A percentile compares a stretch with the other conserved stretches of the same genome.
Conservation (phyloP, 768 basidiomycete species). For the Leucosporidium yakuticum region DNA sequence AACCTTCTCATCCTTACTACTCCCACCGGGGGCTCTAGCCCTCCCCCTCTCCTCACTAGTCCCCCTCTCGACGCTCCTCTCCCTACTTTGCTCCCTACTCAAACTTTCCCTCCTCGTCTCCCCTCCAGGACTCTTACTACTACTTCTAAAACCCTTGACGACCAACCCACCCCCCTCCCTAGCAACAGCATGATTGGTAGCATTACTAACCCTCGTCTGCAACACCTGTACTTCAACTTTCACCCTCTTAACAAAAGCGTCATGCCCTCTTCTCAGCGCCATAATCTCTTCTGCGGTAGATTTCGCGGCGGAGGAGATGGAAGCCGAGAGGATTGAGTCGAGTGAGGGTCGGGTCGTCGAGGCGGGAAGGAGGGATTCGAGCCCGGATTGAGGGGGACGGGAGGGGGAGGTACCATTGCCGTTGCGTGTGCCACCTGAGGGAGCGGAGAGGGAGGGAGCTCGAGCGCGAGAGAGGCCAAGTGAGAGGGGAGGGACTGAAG, state of each 20-base stretch:
- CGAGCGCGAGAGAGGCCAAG: not conserved
- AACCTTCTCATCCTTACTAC: no score
- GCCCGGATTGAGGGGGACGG: not conserved
- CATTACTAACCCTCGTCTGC: conserved; percentile 13
- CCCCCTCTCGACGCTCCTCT: not conserved
- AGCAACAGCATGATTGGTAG: not conserved
- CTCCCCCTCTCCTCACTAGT: not conserved
- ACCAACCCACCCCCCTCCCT: conserved; percentile 1
- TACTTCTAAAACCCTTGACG: conserved; percentile 19
- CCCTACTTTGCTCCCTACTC: not conserved
- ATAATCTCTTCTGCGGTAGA: conserved; percentile 28
- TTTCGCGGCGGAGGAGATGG: conserved; percentile 7
- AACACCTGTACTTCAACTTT: conserved; percentile 24
- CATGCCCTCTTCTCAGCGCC: conserved; percentile 19
- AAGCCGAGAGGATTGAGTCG: not conserved
- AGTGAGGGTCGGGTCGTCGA: not conserved
- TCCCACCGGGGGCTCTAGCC: not conserved
- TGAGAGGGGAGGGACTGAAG: not conserved
- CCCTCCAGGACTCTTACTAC: conserved; percentile 1
- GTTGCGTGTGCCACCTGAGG: not conserved
- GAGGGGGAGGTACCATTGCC: not conserved
- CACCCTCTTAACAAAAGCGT: conserved; percentile 8
- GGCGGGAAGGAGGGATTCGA: not conserved
- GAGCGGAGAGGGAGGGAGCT: not conserved
- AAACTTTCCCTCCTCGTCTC: not conserved